phyloP scores from a whole-genome alignment of 108 stramenopile species.

The Cyclotella baltica region DNA sequence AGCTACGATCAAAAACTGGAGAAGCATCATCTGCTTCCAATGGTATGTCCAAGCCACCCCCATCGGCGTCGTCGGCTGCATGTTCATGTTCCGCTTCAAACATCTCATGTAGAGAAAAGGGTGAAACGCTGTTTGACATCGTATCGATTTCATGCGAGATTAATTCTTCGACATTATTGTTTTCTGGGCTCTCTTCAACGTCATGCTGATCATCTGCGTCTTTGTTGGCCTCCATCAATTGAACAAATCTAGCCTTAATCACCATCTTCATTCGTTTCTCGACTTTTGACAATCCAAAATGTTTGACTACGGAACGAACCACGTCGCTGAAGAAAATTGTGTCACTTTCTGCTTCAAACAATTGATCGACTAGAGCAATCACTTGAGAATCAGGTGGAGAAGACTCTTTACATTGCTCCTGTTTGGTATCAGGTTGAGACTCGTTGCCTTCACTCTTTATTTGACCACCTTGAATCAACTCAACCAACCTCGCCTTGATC shows the following conservation, averaged over 20 bases:
- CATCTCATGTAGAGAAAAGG: neutral
- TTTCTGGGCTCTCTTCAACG: neutral
- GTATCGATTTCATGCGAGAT: neutral
- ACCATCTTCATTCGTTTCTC: neutral
- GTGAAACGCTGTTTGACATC: neutral
- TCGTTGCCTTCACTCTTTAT: neutral
- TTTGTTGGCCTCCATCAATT: neutral
- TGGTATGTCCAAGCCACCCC: neutral
- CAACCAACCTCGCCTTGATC: conserved; percentile 47
- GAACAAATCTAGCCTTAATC: neutral
- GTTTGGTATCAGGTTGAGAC: neutral
- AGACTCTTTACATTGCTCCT: neutral
- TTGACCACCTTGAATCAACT: conserved; percentile 32
- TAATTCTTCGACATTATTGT: neutral
- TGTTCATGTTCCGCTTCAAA: neutral
- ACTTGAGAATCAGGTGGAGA: neutral
- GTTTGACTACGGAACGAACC: conserved; percentile 1
- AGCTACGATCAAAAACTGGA: neutral
- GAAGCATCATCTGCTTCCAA: neutral
- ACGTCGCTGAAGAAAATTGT: conserved; percentile 7
- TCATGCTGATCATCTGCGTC: neutral
- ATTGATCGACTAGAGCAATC: neutral
- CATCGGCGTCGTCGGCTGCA: too few relatives aligned
- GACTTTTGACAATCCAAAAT: conserved; percentile 3
- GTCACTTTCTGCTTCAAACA: conserved; percentile 5